Base-by-base conservation (phyloP, 2,329 filamentous ascomycete species). In the Xylariaceae sp. region DNA sequence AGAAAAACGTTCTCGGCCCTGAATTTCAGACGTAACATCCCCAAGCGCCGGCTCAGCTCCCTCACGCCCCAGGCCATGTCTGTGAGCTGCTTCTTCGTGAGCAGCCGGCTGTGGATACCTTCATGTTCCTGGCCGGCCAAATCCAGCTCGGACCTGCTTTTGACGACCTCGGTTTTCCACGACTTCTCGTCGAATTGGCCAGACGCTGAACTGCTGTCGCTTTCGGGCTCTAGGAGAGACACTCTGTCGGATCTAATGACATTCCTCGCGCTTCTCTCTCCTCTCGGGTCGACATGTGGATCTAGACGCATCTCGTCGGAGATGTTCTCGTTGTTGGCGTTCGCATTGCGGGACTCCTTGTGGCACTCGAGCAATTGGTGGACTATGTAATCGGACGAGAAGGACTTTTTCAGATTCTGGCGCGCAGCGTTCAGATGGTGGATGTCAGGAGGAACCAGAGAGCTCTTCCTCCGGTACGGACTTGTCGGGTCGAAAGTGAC, bases 61-160 rank as follows among this genome's bases (percentile, higher is more conserved):
- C 94, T 80, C 54, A 97, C 94, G 22, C 92, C 92, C 84, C 92
- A 92, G 0, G 92, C 92, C 92, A 99, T 97, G 65, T 97, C 94
- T 13, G 88, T 91, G 40, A 99, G 78, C 71, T 99, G 90, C 70
- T 89, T 91, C 75, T 97, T 97, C 1, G 92, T 96, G 61, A 97
- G 78, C 47, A 96, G 81, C n/a, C 92, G 81, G 55, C 80, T 84
- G 64, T 81, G 79, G 40, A 79, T 62, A 6, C 56, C 63, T 30
- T 70, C 61, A 19, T 63, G 53, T 30, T 67, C 63, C 22, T 63
- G 51, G 26, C 66, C 59, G 18, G 65, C 58, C 10, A 75, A 66
- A 54, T 78, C 73, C 37, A 72, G 56, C 49, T 74, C 71, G 1
- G 74, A 73, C 51, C 68, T 68, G 63, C 68, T 69, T 58, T 72